Base-by-base conservation (phyloP, 352 stramenopile genomes). In the Phytophthora rubi region DNA sequence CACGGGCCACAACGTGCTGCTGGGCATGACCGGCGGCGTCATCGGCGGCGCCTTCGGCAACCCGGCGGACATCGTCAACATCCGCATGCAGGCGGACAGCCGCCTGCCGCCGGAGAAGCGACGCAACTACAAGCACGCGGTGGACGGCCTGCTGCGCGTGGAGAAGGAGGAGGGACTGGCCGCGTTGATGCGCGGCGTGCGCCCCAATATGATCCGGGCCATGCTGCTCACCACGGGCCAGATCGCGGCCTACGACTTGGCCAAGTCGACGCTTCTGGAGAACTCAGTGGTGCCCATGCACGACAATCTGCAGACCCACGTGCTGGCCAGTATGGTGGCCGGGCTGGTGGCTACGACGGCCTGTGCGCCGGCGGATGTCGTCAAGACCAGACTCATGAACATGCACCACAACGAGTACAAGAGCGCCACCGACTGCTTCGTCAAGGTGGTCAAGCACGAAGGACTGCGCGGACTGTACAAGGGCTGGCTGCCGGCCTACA, bases 321-420 rank as follows among this genome's bases (percentile, higher is more conserved):
- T 95, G 16, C 39, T 90, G 45, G 61, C 87, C 9, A 93, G 84
- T 69, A 91, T 95, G 85, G 83, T 89, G 53, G 87, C 87, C 21
- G 87, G 85, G 7, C 76, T 95, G 1, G 87, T 95, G 26, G 87
- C 85, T 0, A 95, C 87, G 4, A 95, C 87, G 4, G 84, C 85
- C 13, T 95, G 87, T 59, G 87, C 87, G 15, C 87, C 87, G 0
- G 86, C 86, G 4, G 87, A 95, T 64, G 85, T 95, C 18, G 82
- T 95, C 64, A 95, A 93, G 73, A 93, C 87, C 33, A 82, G 87
- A 16, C 58, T 95, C 32, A 95, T 95, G 87, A 93, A 93, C 70
- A 93, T 92, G 85, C 83, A 88, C 39, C 71, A 90, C 56, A 79
- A 82, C 64, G 87, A 95, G 51, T 95, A 95, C 77, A 83, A 83